Evolutionary conservation across 1,284 basidiomycete species (phyloP), one percentile per base, ranked within the genome.

Genomic region (Leccinum pachyderme): DNA sequence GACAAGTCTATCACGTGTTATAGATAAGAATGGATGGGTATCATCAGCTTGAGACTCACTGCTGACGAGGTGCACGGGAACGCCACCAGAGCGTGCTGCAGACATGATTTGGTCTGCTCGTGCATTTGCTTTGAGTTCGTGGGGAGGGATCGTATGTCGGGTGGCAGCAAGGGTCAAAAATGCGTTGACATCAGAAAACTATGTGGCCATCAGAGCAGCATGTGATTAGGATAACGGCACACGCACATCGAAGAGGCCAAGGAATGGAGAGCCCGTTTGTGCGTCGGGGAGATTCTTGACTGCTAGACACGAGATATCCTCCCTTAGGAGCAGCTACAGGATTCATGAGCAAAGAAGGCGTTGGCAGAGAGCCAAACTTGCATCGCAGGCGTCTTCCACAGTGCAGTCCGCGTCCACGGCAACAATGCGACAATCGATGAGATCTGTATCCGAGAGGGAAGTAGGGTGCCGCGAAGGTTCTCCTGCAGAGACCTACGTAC

Each of bases 171-270:
- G 75, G 2, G 86, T 89, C 59, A 91, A 71, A 64, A 91, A 91
- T 22, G 89, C 87, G 63, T 91, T 91, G 24, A 91, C 86, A 64
- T 91, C 89, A 13, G 89, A 83, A 61, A 83, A 91, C 89, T 91
- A 61, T 47, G 35, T 2, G 5, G 8, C n/a, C 7, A 15, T 71
- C 44, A 69, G 53, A 59, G 18, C 50, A 51, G 13, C 9, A 46
- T 11, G 25, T 0, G 4, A 45, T 43, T 12, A 12, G 18, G 5
- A 18, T 29, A 43, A 33, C 47, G 50, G 49, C 31, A 52, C 2
- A 70, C 85, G 53, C 62, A 91, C 89, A 69, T 91, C 89, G 62
- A 91, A 91, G 24, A 91, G 74, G 12, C 89, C 89, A 13, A 77
- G 68, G 64, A 80, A 82, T 3, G 75, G 76, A 5, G 66, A 58